Conservation (phyloP, 306 rosid species). For the Lathyrus aphaca region DNA sequence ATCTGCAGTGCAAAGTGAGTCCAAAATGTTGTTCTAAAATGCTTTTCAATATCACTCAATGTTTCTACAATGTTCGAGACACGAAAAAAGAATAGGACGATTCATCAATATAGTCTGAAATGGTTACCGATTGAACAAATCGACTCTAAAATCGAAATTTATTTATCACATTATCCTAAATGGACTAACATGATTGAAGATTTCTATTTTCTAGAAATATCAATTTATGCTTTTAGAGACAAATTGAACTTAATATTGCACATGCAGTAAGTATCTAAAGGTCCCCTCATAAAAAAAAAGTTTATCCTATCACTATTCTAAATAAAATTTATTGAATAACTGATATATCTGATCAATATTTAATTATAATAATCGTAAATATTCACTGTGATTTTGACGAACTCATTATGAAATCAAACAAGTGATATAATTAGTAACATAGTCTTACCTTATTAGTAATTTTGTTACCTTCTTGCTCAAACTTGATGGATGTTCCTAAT, state of each 20-base stretch:
- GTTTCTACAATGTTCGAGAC: slow-evolving; percentile 28
- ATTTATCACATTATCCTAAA: background rate
- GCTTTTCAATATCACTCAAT: slow-evolving; percentile 22
- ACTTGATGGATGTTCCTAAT: slow-evolving; percentile 43
- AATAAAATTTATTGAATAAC: too few relatives aligned
- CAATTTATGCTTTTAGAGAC: slow-evolving; percentile 1
- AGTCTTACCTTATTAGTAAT: slow-evolving; percentile 40
- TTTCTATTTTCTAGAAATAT: background rate
- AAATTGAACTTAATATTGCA: slow-evolving; percentile 16
- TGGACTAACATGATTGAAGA: background rate
- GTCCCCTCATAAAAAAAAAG: background rate
- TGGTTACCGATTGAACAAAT: background rate
- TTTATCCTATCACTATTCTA: too few relatives aligned
- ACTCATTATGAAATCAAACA: background rate
- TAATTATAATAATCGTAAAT: too few relatives aligned
- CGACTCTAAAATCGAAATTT: background rate
- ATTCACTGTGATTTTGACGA: background rate
- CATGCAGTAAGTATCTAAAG: background rate
- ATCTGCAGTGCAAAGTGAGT: slow-evolving; percentile 32
- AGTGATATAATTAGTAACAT: background rate
- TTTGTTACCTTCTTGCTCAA: slow-evolving; percentile 40
- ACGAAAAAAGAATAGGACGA: slow-evolving; percentile 10
- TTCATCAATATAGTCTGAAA: background rate
- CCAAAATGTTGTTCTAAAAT: slow-evolving; percentile 34
- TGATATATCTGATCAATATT: too few relatives aligned